Percentiles rank a stretch among this genome's conserved stretches.
Evolutionary conservation across 2,329 filamentous ascomycete genomes (phyloP).

Genomic region (Fusarium udum): DNA sequence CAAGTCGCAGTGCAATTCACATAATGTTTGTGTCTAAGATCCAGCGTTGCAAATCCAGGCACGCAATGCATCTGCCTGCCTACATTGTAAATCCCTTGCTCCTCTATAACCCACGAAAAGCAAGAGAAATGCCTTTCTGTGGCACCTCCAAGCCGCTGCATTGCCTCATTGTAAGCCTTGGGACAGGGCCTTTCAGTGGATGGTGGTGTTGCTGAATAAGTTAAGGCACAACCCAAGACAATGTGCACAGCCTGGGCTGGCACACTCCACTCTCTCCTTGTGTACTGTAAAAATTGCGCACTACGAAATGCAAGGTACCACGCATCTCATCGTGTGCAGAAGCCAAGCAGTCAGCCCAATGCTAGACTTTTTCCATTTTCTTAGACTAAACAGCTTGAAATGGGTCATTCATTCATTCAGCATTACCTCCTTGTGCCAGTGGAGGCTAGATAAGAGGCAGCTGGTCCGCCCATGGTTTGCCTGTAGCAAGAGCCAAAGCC

Average conservation of each 20-base stretch:
- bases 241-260: not conserved
- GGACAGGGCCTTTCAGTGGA: not conserved
- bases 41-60: not conserved
- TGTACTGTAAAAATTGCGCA: not conserved
- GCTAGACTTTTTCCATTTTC: not conserved
- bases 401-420: not conserved
- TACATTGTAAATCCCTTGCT: not conserved
- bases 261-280: not conserved
- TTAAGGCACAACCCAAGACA: not conserved
- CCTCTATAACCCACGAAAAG: not conserved
- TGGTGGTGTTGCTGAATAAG: not conserved
- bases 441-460: not conserved
- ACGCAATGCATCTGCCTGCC: not conserved
- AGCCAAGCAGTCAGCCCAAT: not conserved
- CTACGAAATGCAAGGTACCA: not conserved
- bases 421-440: not conserved
- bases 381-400: conserved; percentile 7
- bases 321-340: not conserved
- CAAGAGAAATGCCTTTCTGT: not conserved
- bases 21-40: not conserved
- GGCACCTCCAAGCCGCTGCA: not conserved
- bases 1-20: not conserved
- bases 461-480: not conserved
- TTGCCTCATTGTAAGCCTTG: conserved; percentile 7
- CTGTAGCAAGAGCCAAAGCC: not conserved